Evolutionary conservation across 2,329 filamentous ascomycete species (phyloP).

Genomic region (Corynespora cassiicola): DNA sequence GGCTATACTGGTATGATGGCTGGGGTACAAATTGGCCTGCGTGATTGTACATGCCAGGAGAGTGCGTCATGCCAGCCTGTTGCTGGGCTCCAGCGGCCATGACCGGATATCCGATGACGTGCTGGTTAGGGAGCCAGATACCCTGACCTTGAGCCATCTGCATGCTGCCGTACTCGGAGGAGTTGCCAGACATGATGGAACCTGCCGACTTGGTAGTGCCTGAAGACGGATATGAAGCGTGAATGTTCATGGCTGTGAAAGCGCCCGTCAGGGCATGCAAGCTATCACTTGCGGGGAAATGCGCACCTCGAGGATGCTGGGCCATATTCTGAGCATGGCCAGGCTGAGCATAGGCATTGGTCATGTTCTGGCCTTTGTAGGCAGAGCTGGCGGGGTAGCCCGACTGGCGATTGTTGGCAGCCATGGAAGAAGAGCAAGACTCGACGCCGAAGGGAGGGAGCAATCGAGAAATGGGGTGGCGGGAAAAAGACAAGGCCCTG

Average conservation of each 20-base stretch:
- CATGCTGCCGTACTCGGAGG: conserved; percentile 42
- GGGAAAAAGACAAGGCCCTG: conserved; percentile 3
- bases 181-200: conserved; percentile 37
- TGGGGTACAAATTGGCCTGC: conserved; percentile 52
- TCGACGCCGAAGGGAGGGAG: not conserved
- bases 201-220: conserved; percentile 38
- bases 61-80: conserved; percentile 36
- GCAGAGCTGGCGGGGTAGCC: conserved; percentile 31
- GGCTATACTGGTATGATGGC: conserved; percentile 51
- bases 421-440: conserved; percentile 21
- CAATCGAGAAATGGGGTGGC: conserved; percentile 3
- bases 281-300: conserved; percentile 36
- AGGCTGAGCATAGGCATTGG: conserved; percentile 34
- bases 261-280: conserved; percentile 41
- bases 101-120: conserved; percentile 41
- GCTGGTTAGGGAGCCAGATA: conserved; percentile 46
- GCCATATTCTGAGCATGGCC: conserved; percentile 36
- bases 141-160: conserved; percentile 44
- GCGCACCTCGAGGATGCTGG: conserved; percentile 42
- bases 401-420: conserved; percentile 39
- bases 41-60: conserved; percentile 54
- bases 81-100: conserved; percentile 38
- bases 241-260: conserved; percentile 45
- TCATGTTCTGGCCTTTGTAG: conserved; percentile 42
- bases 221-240: conserved; percentile 40